Evolutionary conservation across 2,329 filamentous ascomycete species (phyloP), one percentile per base, ranked within the genome.

Genomic region (Cyphellophora attinorum): DNA sequence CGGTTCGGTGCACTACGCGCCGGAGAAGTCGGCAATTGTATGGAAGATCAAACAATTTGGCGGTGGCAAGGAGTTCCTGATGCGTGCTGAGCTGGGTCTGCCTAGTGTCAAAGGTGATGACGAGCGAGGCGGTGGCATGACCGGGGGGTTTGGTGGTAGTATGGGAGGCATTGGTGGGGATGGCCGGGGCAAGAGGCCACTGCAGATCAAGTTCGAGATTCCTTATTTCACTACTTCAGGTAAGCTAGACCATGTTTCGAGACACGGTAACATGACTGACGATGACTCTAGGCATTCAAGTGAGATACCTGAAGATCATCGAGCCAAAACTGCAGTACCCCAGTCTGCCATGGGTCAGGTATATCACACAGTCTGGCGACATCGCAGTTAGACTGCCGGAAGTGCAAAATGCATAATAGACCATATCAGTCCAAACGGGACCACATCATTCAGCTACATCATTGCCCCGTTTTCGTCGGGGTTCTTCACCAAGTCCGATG

Each of bases 11-110:
- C 91, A 98, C 64, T 98, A 98, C 57, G 89, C 89, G 3, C 91
- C 91, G 1, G 91, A 98, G 61, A 89, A 94, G 55, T 93, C 85
- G 44, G 89, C 89, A 39, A 98, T 98, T 50, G 83, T 98, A 33
- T 98, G 91, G 91, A 98, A 98, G 70, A 98, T 98, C 60, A 98
- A 98, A 70, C 91, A 98, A 54, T 98, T 98, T 60, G 91, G 91
- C 29, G 91, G 91, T n/a, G 78, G 80, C 50, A 98, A 98, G 63
- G 91, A 98, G 57, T 98, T 98, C 53, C 70, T 98, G 50, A 98
- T 98, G 91, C 82, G 91, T 37, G 91, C 91, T 12, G 91, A 98
- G 65, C 72, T 98, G 10, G 91, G 91, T 32, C 67, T 98, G 28
- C 91, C 91, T 0, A 93, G 85, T 39, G 91, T 98, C 13, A 80